Evolutionary conservation across 768 basidiomycete genomes (phyloP).

Genomic region (Leccinum rimulosum): DNA sequence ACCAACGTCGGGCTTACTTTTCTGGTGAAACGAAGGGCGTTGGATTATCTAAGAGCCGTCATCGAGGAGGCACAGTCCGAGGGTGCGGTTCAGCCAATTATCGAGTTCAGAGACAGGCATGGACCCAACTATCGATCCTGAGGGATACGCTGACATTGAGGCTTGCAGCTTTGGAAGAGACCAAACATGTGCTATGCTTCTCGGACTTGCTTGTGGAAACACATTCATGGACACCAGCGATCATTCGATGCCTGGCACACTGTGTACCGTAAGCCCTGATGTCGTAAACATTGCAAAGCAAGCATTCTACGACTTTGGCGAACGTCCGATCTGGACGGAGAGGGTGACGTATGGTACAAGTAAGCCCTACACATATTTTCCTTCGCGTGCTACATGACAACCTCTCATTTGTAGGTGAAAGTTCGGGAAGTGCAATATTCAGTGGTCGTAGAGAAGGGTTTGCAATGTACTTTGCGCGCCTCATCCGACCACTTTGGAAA

Average conservation of each 20-base stretch:
- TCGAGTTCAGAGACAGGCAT: conserved; percentile 80
- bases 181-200: conserved; percentile 89
- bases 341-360: conserved; percentile 74
- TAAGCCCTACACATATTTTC: conserved; percentile 31
- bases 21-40: conserved; percentile 73
- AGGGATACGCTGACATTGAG: conserved; percentile 5
- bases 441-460: conserved; percentile 89
- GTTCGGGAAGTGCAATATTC: conserved; percentile 71
- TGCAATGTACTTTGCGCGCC: conserved; percentile 79
- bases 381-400: neutral
- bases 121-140: conserved; percentile 10
- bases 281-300: conserved; percentile 75
- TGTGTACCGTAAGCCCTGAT: conserved; percentile 57
- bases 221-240: conserved; percentile 68
- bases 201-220: conserved; percentile 83
- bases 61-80: conserved; percentile 81
- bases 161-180: conserved; percentile 78
- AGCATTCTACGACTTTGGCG: conserved; percentile 82
- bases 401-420: conserved; percentile 46
- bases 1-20: conserved; percentile 85
- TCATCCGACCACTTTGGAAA: conserved; percentile 87
- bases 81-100: conserved; percentile 72
- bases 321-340: conserved; percentile 80
- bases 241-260: conserved; percentile 40
- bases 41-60: conserved; percentile 81